phyloP scores from a whole-genome alignment of 768 basidiomycete genomes.

The Calocera viscosa region DNA sequence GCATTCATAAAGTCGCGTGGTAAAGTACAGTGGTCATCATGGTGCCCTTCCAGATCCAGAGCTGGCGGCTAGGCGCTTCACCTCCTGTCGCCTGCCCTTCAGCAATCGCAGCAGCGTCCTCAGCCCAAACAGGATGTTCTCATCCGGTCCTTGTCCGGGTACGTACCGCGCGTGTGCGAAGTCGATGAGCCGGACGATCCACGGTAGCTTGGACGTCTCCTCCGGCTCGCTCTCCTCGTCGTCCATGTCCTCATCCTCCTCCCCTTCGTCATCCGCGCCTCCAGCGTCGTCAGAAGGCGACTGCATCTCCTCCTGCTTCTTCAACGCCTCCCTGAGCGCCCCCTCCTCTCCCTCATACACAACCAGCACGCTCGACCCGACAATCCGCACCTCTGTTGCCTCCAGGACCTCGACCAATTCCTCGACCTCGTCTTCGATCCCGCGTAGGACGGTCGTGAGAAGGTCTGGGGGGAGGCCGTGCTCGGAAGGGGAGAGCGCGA shows the following conservation, averaged over 20 bases:
- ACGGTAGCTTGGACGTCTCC: constrained; percentile 35
- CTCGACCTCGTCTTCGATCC: constrained; percentile 18
- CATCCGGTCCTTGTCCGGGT: constrained; percentile 63
- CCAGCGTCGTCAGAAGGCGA: background rate
- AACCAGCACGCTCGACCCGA: constrained; percentile 69
- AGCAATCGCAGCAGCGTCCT: constrained; percentile 51
- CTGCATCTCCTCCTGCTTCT: constrained; percentile 6
- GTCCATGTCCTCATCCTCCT: constrained; percentile 30
- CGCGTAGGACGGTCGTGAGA: constrained; percentile 46
- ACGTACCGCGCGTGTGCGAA: constrained; percentile 75
- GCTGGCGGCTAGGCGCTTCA: constrained; percentile 19
- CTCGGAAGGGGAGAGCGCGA: constrained; percentile 20
- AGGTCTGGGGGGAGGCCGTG: constrained; percentile 44
- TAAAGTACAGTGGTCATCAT: constrained; percentile 6
- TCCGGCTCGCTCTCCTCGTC: constrained; percentile 22
- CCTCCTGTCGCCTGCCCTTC: constrained; percentile 41
- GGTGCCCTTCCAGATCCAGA: background rate
- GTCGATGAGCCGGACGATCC: constrained; percentile 73
- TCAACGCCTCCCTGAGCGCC: constrained; percentile 27
- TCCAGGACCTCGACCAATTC: constrained; percentile 41
- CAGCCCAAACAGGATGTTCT: constrained; percentile 63
- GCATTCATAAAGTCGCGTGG: background rate
- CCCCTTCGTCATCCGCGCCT: constrained; percentile 16
- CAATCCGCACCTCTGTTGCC: constrained; percentile 58
- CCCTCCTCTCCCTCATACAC: constrained; percentile 58